phyloP scores from a whole-genome alignment of 352 stramenopile species.

The Globisporangium cederbergense region DNA sequence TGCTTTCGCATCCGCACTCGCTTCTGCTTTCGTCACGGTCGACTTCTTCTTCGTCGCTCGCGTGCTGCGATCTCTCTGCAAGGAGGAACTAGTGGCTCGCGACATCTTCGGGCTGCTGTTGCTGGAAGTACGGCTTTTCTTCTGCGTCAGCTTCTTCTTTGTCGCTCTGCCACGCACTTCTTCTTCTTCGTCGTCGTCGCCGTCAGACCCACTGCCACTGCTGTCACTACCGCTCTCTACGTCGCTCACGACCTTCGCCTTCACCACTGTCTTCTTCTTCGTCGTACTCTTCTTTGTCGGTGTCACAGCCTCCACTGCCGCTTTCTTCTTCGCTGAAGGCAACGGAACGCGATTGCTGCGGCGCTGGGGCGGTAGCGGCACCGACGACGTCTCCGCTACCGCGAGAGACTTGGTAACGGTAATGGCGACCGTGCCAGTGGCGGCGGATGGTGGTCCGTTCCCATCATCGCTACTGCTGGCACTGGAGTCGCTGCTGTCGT shows the following conservation, averaged over 20 bases:
- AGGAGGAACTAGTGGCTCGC: background rate
- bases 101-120: constrained; percentile 1
- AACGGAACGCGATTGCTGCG: background rate
- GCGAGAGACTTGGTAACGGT: background rate
- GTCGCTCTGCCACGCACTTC: background rate
- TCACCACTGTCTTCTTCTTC: constrained; percentile 14
- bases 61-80: background rate
- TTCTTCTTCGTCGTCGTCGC: background rate
- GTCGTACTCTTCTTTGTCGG: background rate
- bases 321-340: background rate
- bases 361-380: background rate
- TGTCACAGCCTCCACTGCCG: background rate
- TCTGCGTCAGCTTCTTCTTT: constrained; percentile 2
- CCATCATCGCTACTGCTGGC: background rate
- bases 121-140: background rate
- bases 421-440: background rate
- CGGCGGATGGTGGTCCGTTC: background rate
- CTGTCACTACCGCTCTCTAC: constrained; percentile 3
- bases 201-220: constrained; percentile 1
- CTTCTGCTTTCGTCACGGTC: background rate
- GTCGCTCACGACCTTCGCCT: background rate
- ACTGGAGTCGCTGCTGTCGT: constrained; percentile 16
- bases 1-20: background rate
- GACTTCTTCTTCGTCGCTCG: constrained; percentile 3
- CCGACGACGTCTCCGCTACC: background rate